Evolutionary conservation across 1,139 yeast genomes (phyloP).

Genomic region (Pichia sp.): DNA sequence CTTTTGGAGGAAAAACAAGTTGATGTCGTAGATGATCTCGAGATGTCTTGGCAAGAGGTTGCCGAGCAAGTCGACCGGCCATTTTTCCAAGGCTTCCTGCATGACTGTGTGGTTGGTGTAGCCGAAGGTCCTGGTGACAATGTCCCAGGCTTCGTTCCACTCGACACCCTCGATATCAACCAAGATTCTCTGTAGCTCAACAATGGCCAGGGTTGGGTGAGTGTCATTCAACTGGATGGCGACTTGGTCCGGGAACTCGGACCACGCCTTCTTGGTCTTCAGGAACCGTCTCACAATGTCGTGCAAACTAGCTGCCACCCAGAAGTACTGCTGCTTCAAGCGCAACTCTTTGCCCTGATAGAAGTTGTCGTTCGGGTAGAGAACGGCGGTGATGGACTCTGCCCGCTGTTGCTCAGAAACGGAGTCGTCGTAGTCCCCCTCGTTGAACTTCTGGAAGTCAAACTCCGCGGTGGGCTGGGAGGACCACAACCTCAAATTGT

Average conservation of each 20-base stretch:
- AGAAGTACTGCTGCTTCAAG: constrained; percentile 91
- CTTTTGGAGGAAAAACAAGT: constrained; percentile 67
- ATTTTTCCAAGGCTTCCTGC: constrained; percentile 91
- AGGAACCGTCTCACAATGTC: constrained; percentile 90
- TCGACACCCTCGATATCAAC: constrained; percentile 76
- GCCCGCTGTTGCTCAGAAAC: constrained; percentile 84
- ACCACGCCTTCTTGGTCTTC: constrained; percentile 75
- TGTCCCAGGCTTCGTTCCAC: constrained; percentile 84
- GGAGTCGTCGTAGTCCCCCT: constrained; percentile 86
- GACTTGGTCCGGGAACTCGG: constrained; percentile 75
- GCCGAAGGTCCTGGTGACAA: constrained; percentile 78
- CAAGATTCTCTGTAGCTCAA: constrained; percentile 81
- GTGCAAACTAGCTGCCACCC: constrained; percentile 93
- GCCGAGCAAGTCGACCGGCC: constrained; percentile 84
- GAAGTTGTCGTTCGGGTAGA: constrained; percentile 91
- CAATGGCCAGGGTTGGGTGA: constrained; percentile 89
- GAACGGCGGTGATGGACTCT: constrained; percentile 85
- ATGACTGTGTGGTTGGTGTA: constrained; percentile 94
- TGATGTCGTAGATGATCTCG: constrained; percentile 86
- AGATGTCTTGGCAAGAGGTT: constrained; percentile 83
- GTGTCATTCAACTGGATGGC: constrained; percentile 95
- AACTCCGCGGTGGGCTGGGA: constrained; percentile 88
- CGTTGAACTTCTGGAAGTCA: constrained; percentile 86
- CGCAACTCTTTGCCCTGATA: constrained; percentile 88
- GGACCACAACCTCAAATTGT: constrained; percentile 87